phyloP scores from a whole-genome alignment of 345 rosid genomes.

The Eucalyptus curtisii region DNA sequence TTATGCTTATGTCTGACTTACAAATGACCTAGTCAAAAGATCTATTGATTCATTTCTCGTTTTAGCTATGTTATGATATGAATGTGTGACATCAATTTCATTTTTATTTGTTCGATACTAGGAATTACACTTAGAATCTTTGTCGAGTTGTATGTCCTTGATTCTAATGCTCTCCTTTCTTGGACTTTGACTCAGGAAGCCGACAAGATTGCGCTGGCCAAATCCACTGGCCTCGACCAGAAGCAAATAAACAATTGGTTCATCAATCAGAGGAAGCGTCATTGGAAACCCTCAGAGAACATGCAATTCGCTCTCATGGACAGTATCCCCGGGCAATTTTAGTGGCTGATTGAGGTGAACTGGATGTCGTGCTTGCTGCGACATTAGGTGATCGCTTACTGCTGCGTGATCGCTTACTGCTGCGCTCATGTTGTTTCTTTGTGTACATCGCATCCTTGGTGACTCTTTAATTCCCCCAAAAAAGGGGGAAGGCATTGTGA shows the following conservation, averaged over 20 bases:
- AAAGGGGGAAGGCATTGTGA: background rate
- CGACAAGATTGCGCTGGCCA: slow-evolving; percentile 9
- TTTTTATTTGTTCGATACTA: background rate
- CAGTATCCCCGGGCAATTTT: background rate
- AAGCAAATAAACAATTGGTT: slow-evolving; percentile 25
- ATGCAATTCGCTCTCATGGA: slow-evolving; percentile 11
- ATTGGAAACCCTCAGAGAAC: slow-evolving; percentile 21
- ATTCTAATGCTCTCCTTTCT: background rate
- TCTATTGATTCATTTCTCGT: background rate
- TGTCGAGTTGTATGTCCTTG: background rate
- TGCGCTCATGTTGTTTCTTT: background rate
- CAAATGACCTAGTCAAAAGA: background rate
- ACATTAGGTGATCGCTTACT: background rate
- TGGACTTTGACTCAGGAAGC: slow-evolving; percentile 1
- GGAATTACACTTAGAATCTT: background rate
- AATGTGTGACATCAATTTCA: background rate
- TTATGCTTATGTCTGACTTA: background rate
- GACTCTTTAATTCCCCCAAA: background rate
- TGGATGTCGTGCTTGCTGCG: background rate
- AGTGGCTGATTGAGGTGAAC: background rate
- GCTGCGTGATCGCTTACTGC: background rate
- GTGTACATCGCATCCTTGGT: background rate
- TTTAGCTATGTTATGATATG: background rate
- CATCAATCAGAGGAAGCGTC: slow-evolving; percentile 21
- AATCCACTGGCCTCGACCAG: slow-evolving; percentile 14